Evolutionary conservation across 2,329 filamentous ascomycete genomes (phyloP).

Genomic region (Aureobasidium sp.): DNA sequence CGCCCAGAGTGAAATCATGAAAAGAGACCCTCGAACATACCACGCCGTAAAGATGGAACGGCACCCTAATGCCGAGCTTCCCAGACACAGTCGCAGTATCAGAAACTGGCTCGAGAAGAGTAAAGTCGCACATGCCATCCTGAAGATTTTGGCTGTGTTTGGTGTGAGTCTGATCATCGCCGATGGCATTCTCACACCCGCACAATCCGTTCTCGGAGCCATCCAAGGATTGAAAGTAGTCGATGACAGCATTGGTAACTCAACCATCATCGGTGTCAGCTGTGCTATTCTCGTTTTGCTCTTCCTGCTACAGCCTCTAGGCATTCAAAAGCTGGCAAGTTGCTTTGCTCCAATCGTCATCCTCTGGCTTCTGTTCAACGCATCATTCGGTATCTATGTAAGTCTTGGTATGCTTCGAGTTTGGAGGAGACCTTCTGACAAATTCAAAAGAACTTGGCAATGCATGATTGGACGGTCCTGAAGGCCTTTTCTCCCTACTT

Average conservation of each 20-base stretch:
- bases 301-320: conserved; percentile 57
- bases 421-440: background rate
- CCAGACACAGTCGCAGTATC: conserved; percentile 42
- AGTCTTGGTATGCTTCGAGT: conserved; percentile 8
- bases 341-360: conserved; percentile 59
- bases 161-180: conserved; percentile 60
- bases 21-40: conserved; percentile 48
- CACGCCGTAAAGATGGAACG: conserved; percentile 52
- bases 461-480: conserved; percentile 40
- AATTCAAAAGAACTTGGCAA: conserved; percentile 30
- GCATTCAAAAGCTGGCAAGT: conserved; percentile 50
- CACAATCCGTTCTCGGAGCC: conserved; percentile 60
- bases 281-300: conserved; percentile 57
- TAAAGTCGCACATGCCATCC: conserved; percentile 39
- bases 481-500: conserved; percentile 48
- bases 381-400: conserved; percentile 52
- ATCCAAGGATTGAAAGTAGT: conserved; percentile 55
- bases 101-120: conserved; percentile 52
- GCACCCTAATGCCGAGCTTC: conserved; percentile 48
- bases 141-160: conserved; percentile 56
- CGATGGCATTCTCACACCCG: conserved; percentile 59
- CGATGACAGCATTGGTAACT: conserved; percentile 44
- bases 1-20: conserved; percentile 47
- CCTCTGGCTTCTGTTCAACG: conserved; percentile 58
- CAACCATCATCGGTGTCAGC: conserved; percentile 53